These are phyloP conservation scores for Mrakia gelida DNA, from an alignment of 768 basidiomycete species.

Conservation along the genomic window DNA sequence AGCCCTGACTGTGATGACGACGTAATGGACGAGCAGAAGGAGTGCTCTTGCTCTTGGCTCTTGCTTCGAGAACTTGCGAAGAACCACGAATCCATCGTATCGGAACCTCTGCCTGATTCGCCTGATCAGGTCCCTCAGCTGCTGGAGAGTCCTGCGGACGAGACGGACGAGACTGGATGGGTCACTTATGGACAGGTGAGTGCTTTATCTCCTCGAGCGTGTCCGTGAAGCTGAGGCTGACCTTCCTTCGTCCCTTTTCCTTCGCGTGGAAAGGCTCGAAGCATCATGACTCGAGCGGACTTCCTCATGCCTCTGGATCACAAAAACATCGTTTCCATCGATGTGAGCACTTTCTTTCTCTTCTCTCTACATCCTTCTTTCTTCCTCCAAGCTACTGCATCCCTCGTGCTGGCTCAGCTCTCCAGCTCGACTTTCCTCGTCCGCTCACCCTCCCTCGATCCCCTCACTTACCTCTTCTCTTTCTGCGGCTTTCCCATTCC, in stretches of 20 bases:
- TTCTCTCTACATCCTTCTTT: background rate
- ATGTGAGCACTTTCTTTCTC: conserved; percentile 50
- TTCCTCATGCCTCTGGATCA: conserved; percentile 18
- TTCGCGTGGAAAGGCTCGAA: conserved; percentile 49
- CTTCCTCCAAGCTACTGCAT: too few species aligned
- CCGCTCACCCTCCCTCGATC: conserved; percentile 9
- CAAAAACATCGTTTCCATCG: conserved; percentile 57
- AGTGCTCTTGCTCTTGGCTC: conserved; percentile 39
- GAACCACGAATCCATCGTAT: conserved; percentile 15
- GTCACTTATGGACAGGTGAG: conserved; percentile 47
- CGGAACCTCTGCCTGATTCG: conserved; percentile 27
- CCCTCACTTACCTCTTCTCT: background rate
- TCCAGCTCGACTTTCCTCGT: background rate
- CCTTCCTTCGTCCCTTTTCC: background rate
- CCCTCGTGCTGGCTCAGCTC: too few species aligned
- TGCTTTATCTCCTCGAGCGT: background rate
- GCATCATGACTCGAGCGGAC: conserved; percentile 51
- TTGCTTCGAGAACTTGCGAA: conserved; percentile 62
- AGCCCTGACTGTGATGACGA: conserved; percentile 51
- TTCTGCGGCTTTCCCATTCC: conserved; percentile 49
- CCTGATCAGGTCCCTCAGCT: conserved; percentile 18
- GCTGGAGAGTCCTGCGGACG: conserved; percentile 48
- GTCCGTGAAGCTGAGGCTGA: background rate
- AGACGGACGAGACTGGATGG: conserved; percentile 74
- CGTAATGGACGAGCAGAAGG: conserved; percentile 77